These are phyloP conservation scores for Cucumis melo DNA, from an alignment of 306 rosid species.

Conservation along the genomic window DNA sequence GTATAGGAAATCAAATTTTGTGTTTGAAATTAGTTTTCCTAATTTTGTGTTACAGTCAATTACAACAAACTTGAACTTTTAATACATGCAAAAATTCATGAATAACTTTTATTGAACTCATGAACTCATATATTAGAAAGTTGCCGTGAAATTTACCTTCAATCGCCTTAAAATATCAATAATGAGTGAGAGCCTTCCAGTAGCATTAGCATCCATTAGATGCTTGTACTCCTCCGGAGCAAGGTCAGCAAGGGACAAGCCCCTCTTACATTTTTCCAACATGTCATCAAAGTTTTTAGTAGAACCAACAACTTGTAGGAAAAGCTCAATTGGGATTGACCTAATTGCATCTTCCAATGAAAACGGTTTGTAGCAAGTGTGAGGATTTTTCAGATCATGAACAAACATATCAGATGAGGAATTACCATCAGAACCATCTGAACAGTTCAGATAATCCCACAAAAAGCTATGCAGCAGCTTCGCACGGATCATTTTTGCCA, in stretches of 20 bases:
- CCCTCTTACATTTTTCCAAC: conserved; percentile 78
- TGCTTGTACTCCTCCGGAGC: conserved; percentile 46
- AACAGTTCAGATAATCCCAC: conserved; percentile 54
- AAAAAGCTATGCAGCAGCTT: conserved; percentile 72
- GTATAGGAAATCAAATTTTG: not conserved
- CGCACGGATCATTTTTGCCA: conserved; percentile 91
- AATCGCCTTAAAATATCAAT: conserved; percentile 77
- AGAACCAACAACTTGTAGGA: conserved; percentile 85
- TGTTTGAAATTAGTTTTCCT: too few relatives aligned
- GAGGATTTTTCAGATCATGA: conserved; percentile 33
- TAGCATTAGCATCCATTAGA: conserved; percentile 69
- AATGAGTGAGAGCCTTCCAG: conserved; percentile 68
- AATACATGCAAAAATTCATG: not conserved
- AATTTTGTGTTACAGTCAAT: too few relatives aligned
- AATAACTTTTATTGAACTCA: not conserved
- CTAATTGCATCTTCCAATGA: conserved; percentile 49
- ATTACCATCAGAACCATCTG: conserved; percentile 23
- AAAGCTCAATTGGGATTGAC: conserved; percentile 79
- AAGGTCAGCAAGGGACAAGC: conserved; percentile 65
- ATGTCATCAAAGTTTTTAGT: conserved; percentile 46
- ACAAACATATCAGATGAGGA: conserved; percentile 23
- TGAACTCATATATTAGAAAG: not conserved
- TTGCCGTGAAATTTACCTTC: conserved; percentile 41
- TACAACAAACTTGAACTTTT: not conserved
- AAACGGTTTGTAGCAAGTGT: conserved; percentile 49